Percentiles rank a stretch among this genome's conserved stretches.
phyloP scores from a whole-genome alignment of 164 flowering plant species.

The Macadamia integrifolia region DNA sequence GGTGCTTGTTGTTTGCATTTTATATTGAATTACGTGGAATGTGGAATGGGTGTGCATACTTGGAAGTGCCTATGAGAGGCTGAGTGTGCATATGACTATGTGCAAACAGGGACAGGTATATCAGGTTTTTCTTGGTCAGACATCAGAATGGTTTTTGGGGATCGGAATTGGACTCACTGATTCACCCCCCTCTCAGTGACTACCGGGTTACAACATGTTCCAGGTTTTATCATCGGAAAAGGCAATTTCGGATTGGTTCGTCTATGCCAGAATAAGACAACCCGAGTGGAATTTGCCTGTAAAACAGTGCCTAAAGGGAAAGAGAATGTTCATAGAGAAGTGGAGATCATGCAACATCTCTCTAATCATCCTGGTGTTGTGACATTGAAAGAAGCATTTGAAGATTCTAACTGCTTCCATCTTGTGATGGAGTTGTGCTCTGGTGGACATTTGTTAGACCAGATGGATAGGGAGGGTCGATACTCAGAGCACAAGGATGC shows the following conservation, averaged over 20 bases:
- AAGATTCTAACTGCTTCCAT: slow-evolving; percentile 72
- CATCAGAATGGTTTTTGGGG: too few relatives aligned
- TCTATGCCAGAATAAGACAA: slow-evolving; percentile 46
- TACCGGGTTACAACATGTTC: too few relatives aligned
- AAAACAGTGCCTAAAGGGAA: slow-evolving; percentile 41
- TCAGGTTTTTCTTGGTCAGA: too few relatives aligned
- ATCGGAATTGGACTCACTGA: too few relatives aligned
- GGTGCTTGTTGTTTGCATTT: too few relatives aligned
- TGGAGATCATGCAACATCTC: slow-evolving; percentile 97
- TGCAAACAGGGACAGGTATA: too few relatives aligned
- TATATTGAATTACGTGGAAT: too few relatives aligned
- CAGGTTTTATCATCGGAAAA: slow-evolving; percentile 42
- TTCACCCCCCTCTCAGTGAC: too few relatives aligned
- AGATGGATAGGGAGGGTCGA: slow-evolving; percentile 55
- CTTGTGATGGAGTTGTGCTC: slow-evolving; percentile 95
- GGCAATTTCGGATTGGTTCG: slow-evolving; percentile 92
- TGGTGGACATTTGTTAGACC: slow-evolving; percentile 79
- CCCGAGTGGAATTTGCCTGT: slow-evolving; percentile 74
- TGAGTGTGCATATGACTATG: too few relatives aligned
- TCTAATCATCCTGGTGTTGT: slow-evolving; percentile 93
- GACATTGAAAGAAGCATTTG: slow-evolving; percentile 77
- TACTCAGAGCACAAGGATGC: slow-evolving; percentile 79
- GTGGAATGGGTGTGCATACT: too few relatives aligned
- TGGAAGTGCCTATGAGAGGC: too few relatives aligned
- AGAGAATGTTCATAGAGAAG: slow-evolving; percentile 89